These are phyloP conservation scores for Penicillium brasilianum DNA, from an alignment of 2,329 filamentous ascomycete species.

Conservation along the genomic window DNA sequence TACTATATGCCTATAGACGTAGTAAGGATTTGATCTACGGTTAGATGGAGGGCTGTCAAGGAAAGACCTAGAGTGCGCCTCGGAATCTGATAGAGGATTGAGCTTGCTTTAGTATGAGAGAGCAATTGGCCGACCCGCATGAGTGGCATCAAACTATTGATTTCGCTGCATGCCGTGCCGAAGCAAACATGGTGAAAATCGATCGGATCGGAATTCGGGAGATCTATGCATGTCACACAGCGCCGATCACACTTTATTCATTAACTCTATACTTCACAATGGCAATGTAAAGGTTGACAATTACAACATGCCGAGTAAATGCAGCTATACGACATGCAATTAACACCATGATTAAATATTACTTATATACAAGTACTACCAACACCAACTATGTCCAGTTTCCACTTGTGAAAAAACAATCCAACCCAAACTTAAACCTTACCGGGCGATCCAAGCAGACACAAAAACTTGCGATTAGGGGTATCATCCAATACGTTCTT, in stretches of 20 bases:
- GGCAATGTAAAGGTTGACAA: no score
- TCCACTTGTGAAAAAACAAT: no score
- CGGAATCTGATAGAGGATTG: neutral
- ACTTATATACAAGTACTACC: slow-evolving; percentile 5
- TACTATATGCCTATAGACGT: no score
- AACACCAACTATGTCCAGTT: neutral
- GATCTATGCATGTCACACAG: neutral
- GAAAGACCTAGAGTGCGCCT: neutral
- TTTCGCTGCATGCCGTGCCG: neutral
- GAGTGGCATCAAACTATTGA: neutral
- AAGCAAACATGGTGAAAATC: neutral
- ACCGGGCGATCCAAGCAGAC: slow-evolving; percentile 38
- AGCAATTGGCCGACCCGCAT: neutral
- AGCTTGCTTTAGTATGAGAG: neutral
- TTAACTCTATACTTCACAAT: neutral
- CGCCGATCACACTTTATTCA: neutral
- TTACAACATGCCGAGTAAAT: neutral
- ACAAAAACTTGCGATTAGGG: slow-evolving; percentile 35
- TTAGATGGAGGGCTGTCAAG: no score
- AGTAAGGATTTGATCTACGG: no score
- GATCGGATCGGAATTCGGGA: neutral
- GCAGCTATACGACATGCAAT: neutral
- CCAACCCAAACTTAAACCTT: slow-evolving; percentile 16
- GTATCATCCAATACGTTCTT: slow-evolving; percentile 42
- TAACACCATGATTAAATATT: slow-evolving; percentile 1